Conservation (phyloP, 768 basidiomycete species). For the Psilocybe subaeruginosa region DNA sequence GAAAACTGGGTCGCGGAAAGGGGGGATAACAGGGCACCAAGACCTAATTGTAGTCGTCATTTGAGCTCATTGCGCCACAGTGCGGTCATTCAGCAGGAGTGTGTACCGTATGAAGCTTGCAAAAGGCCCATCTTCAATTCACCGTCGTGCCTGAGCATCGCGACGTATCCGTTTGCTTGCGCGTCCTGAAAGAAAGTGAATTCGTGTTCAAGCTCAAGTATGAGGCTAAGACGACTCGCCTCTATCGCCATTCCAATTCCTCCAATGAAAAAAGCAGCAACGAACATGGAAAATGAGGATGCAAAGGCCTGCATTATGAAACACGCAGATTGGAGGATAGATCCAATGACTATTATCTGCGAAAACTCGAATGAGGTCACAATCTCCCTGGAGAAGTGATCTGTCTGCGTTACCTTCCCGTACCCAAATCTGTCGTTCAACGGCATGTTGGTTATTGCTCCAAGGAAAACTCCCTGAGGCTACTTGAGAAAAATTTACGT, state of each 20-base stretch:
- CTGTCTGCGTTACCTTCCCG: constrained; percentile 38
- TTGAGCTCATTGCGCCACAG: too few relatives aligned
- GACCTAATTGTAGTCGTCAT: constrained; percentile 38
- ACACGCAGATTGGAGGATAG: constrained; percentile 51
- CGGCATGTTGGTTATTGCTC: constrained; percentile 41
- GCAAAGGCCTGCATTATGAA: constrained; percentile 57
- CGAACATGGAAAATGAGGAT: constrained; percentile 66
- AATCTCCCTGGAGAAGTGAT: too few relatives aligned
- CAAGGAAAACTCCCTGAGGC: constrained; percentile 42
- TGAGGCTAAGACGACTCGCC: constrained; percentile 31
- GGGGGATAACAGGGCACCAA: constrained; percentile 70
- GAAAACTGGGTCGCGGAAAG: constrained; percentile 83
- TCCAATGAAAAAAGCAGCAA: constrained; percentile 45
- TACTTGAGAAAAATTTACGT: too few relatives aligned
- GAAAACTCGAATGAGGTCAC: neutral
- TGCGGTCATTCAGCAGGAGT: too few relatives aligned
- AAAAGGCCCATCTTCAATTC: constrained; percentile 63
- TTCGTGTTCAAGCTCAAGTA: neutral
- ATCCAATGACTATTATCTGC: constrained; percentile 35
- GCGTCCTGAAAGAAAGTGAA: constrained; percentile 54
- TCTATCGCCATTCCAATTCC: constrained; percentile 46
- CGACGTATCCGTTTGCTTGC: constrained; percentile 73
- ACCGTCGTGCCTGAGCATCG: constrained; percentile 53
- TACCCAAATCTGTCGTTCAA: constrained; percentile 40
- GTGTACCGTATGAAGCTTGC: constrained; percentile 53